These are phyloP conservation scores for Claviceps sp. DNA, from an alignment of 2,329 filamentous ascomycete genomes.

Conservation along the genomic window DNA sequence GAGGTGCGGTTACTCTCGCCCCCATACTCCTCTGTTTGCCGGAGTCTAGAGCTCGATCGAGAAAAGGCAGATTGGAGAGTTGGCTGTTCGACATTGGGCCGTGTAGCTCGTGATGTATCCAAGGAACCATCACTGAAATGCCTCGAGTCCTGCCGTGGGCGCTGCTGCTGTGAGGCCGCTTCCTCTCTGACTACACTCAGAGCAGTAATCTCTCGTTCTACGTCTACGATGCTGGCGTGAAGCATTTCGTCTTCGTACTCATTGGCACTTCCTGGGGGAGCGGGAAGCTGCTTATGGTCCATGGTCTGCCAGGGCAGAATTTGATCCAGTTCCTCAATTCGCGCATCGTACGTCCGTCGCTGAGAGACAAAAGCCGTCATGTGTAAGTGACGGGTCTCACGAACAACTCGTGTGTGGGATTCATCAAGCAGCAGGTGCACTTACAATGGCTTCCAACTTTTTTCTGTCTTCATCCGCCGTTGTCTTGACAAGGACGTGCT, in stretches of 20 bases:
- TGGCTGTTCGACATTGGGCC: slow-evolving; percentile 6
- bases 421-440: slow-evolving; percentile 22
- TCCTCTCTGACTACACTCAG: slow-evolving; percentile 26
- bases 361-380: slow-evolving; percentile 19
- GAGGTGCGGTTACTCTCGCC: slow-evolving; percentile 48
- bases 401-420: neutral
- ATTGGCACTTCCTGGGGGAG: slow-evolving; percentile 43
- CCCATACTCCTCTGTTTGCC: slow-evolving; percentile 23
- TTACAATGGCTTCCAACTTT: slow-evolving; percentile 87
- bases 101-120: slow-evolving; percentile 11
- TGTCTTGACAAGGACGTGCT: slow-evolving; percentile 77
- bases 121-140: slow-evolving; percentile 11
- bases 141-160: slow-evolving; percentile 11
- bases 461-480: slow-evolving; percentile 74
- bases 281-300: slow-evolving; percentile 65
- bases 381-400: neutral
- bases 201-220: neutral
- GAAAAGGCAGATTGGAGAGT: slow-evolving; percentile 42
- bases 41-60: slow-evolving; percentile 25
- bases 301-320: slow-evolving; percentile 42
- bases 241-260: slow-evolving; percentile 8
- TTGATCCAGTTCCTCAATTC: slow-evolving; percentile 74
- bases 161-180: slow-evolving; percentile 6
- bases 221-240: neutral
- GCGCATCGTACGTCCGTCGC: slow-evolving; percentile 79